Evolutionary conservation across 192 early-diverging fungal genomes (phyloP).

Genomic region (Umbelopsis sp.): DNA sequence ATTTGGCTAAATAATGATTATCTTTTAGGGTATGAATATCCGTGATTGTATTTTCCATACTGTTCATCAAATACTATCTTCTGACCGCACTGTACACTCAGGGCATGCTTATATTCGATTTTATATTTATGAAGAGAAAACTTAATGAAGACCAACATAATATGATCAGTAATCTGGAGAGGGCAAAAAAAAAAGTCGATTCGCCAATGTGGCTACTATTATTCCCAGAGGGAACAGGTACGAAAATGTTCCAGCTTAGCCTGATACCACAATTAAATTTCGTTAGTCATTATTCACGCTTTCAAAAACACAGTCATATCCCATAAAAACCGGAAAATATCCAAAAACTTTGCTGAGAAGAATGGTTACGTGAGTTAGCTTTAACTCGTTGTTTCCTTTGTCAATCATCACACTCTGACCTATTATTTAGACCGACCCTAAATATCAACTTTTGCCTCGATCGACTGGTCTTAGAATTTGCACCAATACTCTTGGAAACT

Average conservation of each 20-base stretch:
- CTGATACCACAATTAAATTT: background rate
- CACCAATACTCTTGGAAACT: constrained; percentile 62
- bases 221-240: constrained; percentile 93
- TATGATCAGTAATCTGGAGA: constrained; percentile 58
- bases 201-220: constrained; percentile 89
- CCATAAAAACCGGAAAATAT: constrained; percentile 67
- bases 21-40: background rate
- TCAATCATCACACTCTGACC: background rate
- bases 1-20: background rate
- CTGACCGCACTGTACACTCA: constrained; percentile 6
- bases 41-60: too few relatives aligned
- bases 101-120: constrained; percentile 92
- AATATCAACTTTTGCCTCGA: constrained; percentile 83
- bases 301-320: constrained; percentile 58
- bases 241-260: background rate
- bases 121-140: constrained; percentile 91
- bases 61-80: background rate
- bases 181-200: constrained; percentile 49
- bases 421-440: constrained; percentile 50
- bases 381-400: background rate
- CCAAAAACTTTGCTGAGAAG: constrained; percentile 72
- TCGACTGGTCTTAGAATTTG: constrained; percentile 80
- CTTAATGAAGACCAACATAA: constrained; percentile 63
- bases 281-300: background rate
- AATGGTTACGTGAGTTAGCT: constrained; percentile 48